Base-by-base conservation (phyloP, 805 yeast species). In the Cephaloascus albidus region DNA sequence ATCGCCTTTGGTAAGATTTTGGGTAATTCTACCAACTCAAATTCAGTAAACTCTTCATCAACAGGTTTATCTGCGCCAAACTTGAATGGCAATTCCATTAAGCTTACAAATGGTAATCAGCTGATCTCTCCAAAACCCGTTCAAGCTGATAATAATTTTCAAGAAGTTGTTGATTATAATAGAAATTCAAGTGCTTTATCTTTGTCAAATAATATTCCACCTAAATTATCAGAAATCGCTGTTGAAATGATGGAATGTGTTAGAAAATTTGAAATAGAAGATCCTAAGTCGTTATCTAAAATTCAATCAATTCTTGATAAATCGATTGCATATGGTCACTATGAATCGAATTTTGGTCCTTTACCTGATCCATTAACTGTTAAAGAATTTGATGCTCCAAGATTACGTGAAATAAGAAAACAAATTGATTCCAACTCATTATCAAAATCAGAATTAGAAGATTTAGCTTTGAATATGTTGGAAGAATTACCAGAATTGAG, bases 401-500 rank as follows among this genome's bases (percentile, higher is more conserved):
- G 78, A 45, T 65, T 90, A 41, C 70, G 97, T 40, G 98, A 93
- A 52, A 70, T 88, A 42, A 72, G 97, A 42, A 89, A 90, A 57
- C 63, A 67, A 23, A 66, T 85, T 40, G 89, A 83, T 54, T 59
- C 70, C 6, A 74, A 77, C 37, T 50, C 55, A 8, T 54, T 78
- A 45, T 47, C 79, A 2, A 74, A 70, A 42, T 55, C 69, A 10
- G 95, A 86, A 45, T 70, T 87, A 35, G 97, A 89, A 55, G 88
- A 79, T 45, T 62, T 87, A 31, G 87, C 94, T 4, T 54, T 87
- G 39, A 83, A 87, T 3, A 85, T 90, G 89, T 62, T 85, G 43
- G 82, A 77, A 43, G 97, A 93, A 58, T 70, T 93, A 42, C 95
- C 97, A 2, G 95, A 86, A 53, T 68, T 93, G 38, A 78, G 96